Conservation (phyloP, 306 rosid genomes). For the Corylus heterophylla region DNA sequence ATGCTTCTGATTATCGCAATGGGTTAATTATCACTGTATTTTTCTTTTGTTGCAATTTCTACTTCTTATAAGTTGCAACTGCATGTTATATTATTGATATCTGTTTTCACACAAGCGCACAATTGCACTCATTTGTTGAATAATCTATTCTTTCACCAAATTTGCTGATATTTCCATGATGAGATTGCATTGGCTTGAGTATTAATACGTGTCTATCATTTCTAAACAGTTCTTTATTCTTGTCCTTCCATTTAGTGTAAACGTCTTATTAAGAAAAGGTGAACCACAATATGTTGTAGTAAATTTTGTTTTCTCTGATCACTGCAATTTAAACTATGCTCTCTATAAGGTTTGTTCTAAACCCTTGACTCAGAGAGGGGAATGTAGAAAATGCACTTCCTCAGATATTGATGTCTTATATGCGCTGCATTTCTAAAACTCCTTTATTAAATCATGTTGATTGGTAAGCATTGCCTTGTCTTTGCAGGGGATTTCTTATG, state of each 20-base stretch:
- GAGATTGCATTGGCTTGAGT: background rate
- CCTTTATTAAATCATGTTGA: background rate
- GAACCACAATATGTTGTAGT: background rate
- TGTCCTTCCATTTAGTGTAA: background rate
- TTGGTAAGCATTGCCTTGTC: background rate
- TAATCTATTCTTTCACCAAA: background rate
- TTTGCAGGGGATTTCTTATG: conserved; percentile 57
- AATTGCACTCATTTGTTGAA: background rate
- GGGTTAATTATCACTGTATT: background rate
- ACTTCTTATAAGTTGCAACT: background rate
- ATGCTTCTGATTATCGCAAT: background rate
- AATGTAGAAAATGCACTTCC: background rate
- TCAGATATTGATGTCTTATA: background rate
- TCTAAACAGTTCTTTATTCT: background rate
- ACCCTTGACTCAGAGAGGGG: background rate
- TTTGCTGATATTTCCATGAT: background rate
- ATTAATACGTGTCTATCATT: background rate
- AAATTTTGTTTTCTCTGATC: background rate
- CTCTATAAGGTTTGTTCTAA: background rate
- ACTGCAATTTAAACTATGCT: background rate
- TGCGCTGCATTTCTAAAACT: background rate
- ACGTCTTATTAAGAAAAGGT: background rate
- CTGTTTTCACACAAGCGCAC: background rate
- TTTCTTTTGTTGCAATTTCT: background rate
- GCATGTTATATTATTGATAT: background rate